Conservation (phyloP, 2,329 filamentous ascomycete species). For the Penicillium vulpinum region DNA sequence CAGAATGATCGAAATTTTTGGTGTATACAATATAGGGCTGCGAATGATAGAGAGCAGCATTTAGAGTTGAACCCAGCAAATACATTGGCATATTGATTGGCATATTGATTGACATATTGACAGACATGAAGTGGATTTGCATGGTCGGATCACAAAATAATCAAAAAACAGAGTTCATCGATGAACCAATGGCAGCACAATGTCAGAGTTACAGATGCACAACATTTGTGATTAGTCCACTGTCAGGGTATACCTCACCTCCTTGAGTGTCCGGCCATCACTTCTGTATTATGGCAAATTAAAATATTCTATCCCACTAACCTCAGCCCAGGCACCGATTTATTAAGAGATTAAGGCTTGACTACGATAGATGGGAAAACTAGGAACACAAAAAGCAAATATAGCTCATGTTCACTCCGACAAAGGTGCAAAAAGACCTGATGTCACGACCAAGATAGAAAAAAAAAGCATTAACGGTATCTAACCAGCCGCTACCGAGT, state of each 20-base stretch:
- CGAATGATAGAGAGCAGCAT: neutral
- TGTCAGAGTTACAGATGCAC: neutral
- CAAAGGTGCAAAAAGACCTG: neutral
- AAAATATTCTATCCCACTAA: neutral
- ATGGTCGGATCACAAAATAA: slow-evolving; percentile 7
- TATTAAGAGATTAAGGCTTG: neutral
- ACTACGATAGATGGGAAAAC: neutral
- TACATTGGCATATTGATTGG: neutral
- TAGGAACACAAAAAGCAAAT: neutral
- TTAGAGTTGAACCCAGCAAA: neutral
- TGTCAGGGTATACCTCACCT: slow-evolving; percentile 9
- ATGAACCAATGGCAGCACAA: slow-evolving; percentile 12
- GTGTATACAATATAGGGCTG: neutral
- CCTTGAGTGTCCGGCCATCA: neutral
- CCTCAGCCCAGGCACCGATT: neutral
- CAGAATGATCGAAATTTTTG: too few relatives aligned
- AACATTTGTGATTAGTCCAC: slow-evolving; percentile 24
- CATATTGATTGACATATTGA: neutral
- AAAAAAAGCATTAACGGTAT: neutral
- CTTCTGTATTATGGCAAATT: neutral
- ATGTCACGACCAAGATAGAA: neutral
- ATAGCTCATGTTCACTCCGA: neutral
- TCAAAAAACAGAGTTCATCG: neutral
- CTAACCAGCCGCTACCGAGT: slow-evolving; percentile 1
- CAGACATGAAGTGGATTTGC: neutral